Conservation (phyloP, 345 rosid genomes). For the Brassica napus region Da-Ae NC_063440.1:13951001-13951500, state of each 20-base stretch:
- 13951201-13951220: slow-evolving; percentile 24
- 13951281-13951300: slow-evolving; percentile 69
- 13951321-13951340: background rate
- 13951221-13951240: slow-evolving; percentile 77
- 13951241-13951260: slow-evolving; percentile 89
- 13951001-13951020: slow-evolving; percentile 13
- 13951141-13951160: slow-evolving; percentile 24
- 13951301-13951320: background rate
- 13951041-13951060: slow-evolving; percentile 75
- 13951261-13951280: slow-evolving; percentile 96
- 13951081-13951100: slow-evolving; percentile 98
- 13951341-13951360: slow-evolving; percentile 15
- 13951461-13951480: background rate
- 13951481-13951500: background rate
- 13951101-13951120: slow-evolving; percentile 97
- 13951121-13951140: slow-evolving; percentile 56
- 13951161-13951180: slow-evolving; percentile 17
- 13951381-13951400: slow-evolving; percentile 96
- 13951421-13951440: slow-evolving; percentile 98
- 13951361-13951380: slow-evolving; percentile 65
- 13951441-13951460: slow-evolving; percentile 67
- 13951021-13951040: slow-evolving; percentile 85
- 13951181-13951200: slow-evolving; percentile 21
- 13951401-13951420: slow-evolving; percentile 98
- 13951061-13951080: slow-evolving; percentile 77